Percentiles rank a stretch among this genome's conserved stretches.
phyloP scores from a whole-genome alignment of 2,329 filamentous ascomycete species.

The Calonectria leucothoes region DNA sequence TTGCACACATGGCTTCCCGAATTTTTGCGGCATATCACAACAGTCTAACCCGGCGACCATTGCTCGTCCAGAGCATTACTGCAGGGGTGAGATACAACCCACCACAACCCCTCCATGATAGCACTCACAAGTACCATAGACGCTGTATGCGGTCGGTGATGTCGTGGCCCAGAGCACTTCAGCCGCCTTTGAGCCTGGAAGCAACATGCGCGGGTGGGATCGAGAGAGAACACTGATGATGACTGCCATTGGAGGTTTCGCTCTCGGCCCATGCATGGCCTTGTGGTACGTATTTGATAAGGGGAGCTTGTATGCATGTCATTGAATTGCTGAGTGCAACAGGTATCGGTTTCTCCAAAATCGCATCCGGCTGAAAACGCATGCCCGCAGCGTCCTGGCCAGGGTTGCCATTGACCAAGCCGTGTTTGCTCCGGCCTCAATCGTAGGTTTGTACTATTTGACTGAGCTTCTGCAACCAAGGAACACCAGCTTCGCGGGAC shows the following conservation, averaged over 20 bases:
- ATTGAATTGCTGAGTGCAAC: neutral
- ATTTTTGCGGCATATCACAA: neutral
- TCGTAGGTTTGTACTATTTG: neutral
- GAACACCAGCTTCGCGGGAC: neutral
- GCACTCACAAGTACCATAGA: neutral
- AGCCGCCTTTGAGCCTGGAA: neutral
- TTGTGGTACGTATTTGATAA: neutral
- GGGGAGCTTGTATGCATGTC: neutral
- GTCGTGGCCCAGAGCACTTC: neutral
- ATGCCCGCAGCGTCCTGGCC: neutral
- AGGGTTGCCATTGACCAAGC: neutral
- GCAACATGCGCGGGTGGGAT: neutral
- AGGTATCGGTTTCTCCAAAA: slow-evolving; percentile 4
- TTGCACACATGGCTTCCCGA: neutral
- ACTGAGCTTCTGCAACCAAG: neutral
- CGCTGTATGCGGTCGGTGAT: neutral
- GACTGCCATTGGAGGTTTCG: neutral
- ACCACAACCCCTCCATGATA: too few relatives aligned
- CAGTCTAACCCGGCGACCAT: neutral
- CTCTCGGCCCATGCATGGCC: neutral
- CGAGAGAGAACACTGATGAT: neutral
- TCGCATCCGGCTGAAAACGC: neutral
- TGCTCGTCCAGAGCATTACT: neutral
- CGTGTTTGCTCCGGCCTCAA: neutral
- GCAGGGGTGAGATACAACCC: neutral